Evolutionary conservation across 1,284 basidiomycete species (phyloP).

Genomic region (Ceratobasidium theobromae): DNA sequence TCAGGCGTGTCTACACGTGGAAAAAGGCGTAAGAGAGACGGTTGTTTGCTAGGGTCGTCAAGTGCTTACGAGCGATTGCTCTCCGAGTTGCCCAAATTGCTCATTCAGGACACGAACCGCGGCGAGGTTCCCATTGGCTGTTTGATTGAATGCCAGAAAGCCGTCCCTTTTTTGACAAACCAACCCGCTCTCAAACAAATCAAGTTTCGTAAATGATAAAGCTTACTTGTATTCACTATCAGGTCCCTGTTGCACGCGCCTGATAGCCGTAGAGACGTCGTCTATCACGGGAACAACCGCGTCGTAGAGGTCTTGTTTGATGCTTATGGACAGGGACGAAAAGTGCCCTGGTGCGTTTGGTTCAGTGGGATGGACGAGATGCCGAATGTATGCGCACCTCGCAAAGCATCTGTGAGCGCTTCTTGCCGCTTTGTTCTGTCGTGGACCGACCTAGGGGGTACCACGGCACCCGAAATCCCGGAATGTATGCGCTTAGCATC

Average conservation of each 20-base stretch:
- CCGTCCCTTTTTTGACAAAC: background rate
- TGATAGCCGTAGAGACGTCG: conserved; percentile 6
- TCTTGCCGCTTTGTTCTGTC: conserved; percentile 20
- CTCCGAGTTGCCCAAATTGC: conserved; percentile 8
- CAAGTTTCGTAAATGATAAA: background rate
- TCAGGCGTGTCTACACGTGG: conserved; percentile 2
- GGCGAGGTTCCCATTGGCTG: background rate
- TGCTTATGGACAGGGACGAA: conserved; percentile 12
- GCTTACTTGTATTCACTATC: conserved; percentile 18
- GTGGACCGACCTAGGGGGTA: conserved; percentile 9
- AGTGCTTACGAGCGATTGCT: conserved; percentile 22
- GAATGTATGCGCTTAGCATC: conserved; percentile 18
- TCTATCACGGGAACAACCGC: conserved; percentile 22
- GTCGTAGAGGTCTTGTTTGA: conserved; percentile 14
- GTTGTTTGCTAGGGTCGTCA: background rate
- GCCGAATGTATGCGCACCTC: conserved; percentile 26
- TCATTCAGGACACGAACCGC: background rate
- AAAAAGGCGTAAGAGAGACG: background rate
- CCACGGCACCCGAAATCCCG: background rate
- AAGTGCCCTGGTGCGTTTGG: background rate
- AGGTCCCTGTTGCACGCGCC: conserved; percentile 2
- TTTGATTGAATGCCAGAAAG: background rate
- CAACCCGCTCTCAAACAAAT: background rate
- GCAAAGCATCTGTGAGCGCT: conserved; percentile 9
- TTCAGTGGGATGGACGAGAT: background rate